Conservation (phyloP, 768 basidiomycete species). For the Glaciozyma antarctica region DNA sequence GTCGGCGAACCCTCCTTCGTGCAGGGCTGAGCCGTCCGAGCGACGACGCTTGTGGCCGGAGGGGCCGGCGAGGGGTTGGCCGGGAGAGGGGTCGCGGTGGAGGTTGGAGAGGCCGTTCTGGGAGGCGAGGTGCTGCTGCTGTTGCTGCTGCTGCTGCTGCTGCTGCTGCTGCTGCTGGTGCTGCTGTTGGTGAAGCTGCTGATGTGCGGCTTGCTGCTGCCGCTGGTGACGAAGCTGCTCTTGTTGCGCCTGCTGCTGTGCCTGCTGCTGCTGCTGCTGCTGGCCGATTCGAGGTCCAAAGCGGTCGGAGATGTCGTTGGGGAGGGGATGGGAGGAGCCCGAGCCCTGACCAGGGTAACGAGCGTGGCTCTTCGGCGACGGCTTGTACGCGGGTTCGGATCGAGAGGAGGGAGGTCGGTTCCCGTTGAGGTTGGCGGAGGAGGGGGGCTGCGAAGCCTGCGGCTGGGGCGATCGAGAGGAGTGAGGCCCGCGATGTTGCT, state of each 20-base stretch:
- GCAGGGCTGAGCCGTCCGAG: background rate
- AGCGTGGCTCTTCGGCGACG: background rate
- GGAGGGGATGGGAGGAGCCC: background rate
- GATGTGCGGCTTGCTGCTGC: constrained; percentile 1
- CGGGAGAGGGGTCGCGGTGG: background rate
- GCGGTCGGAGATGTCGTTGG: background rate
- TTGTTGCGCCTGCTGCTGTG: constrained; percentile 2
- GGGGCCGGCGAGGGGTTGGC: background rate
- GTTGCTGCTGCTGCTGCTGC: background rate
- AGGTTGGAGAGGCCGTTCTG: background rate
- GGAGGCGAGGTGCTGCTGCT: background rate
- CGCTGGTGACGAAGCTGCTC: constrained; percentile 2
- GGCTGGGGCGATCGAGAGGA: too few relatives aligned
- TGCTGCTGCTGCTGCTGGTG: background rate
- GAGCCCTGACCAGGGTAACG: background rate
- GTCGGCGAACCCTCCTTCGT: background rate
- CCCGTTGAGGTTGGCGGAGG: too few relatives aligned
- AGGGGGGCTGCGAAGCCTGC: too few relatives aligned
- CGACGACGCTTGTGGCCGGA: constrained; percentile 1
- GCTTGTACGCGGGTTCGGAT: too few relatives aligned
- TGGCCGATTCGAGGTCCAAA: background rate
- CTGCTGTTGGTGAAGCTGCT: background rate
- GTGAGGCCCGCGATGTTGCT: too few relatives aligned
- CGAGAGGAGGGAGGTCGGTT: too few relatives aligned
- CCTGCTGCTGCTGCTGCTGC: background rate